Percentiles rank a stretch among this genome's conserved stretches.
These are phyloP conservation scores for Fraxinus dipetala DNA, from an alignment of 305 asterid species.

Conservation along the genomic window DNA sequence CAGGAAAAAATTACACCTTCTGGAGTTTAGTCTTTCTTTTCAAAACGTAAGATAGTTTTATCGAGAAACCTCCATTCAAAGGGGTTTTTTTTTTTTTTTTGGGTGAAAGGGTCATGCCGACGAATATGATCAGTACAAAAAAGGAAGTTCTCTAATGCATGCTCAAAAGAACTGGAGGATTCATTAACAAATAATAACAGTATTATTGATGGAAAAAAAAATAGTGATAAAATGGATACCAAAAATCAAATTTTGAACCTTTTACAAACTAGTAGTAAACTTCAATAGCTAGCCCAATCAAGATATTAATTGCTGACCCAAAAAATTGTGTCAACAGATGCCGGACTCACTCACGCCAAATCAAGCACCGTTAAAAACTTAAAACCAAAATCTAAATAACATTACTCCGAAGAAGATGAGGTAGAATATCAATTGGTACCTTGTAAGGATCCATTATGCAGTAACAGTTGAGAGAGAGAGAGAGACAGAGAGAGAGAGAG, in stretches of 20 bases:
- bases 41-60: too few species aligned
- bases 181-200: background rate
- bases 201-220: background rate
- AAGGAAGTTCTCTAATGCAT: background rate
- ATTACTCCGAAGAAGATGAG: background rate
- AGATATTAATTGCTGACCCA: too few species aligned
- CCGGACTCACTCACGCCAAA: too few species aligned
- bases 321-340: too few species aligned
- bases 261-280: too few species aligned
- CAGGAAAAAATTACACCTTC: background rate
- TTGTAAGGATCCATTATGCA: constrained; percentile 39
- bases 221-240: background rate
- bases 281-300: too few species aligned
- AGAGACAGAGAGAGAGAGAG: background rate
- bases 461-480: background rate
- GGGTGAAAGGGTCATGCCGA: background rate
- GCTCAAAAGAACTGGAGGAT: background rate
- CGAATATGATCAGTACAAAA: background rate
- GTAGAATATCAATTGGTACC: constrained; percentile 16
- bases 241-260: too few species aligned
- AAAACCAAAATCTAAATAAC: too few species aligned
- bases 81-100: too few species aligned
- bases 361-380: too few species aligned
- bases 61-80: background rate
- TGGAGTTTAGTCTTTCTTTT: too few species aligned